phyloP scores from a whole-genome alignment of 2,329 filamentous ascomycete species.

The Cladophialophora immunda region DNA sequence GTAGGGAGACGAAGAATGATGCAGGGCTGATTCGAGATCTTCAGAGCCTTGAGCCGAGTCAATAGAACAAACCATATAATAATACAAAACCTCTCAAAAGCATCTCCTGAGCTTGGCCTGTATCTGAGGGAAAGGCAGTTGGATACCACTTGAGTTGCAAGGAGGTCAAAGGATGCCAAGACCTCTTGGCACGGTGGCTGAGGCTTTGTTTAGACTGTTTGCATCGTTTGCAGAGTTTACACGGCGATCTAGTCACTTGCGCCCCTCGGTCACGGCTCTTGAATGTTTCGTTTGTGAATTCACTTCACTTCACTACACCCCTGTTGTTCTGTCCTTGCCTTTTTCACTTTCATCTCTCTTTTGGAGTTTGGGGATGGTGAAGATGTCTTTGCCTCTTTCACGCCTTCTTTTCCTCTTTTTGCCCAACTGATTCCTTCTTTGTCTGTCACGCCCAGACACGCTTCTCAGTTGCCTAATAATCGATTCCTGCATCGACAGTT shows the following conservation, averaged over 20 bases:
- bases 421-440: conserved; percentile 23
- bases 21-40: neutral
- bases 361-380: conserved; percentile 38
- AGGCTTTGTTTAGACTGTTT: conserved; percentile 6
- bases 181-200: neutral
- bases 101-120: neutral
- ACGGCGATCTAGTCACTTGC: neutral
- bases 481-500: conserved; percentile 2
- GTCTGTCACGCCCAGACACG: neutral
- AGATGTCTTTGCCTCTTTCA: conserved; percentile 33
- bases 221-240: conserved; percentile 4
- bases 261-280: neutral
- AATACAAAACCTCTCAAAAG: neutral
- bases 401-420: conserved; percentile 24
- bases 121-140: neutral
- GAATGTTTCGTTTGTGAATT: conserved; percentile 17
- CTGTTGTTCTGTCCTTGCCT: conserved; percentile 28
- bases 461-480: conserved; percentile 7
- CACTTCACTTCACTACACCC: conserved; percentile 19
- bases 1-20: neutral
- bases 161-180: neutral
- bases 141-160: neutral
- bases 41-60: neutral
- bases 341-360: conserved; percentile 33
- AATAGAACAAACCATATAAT: neutral